Percentiles rank a stretch among this genome's conserved stretches.
Evolutionary conservation across 495 filamentous ascomycete species (phyloP).

Genomic region (Pyrenopolyporus hunteri): DNA sequence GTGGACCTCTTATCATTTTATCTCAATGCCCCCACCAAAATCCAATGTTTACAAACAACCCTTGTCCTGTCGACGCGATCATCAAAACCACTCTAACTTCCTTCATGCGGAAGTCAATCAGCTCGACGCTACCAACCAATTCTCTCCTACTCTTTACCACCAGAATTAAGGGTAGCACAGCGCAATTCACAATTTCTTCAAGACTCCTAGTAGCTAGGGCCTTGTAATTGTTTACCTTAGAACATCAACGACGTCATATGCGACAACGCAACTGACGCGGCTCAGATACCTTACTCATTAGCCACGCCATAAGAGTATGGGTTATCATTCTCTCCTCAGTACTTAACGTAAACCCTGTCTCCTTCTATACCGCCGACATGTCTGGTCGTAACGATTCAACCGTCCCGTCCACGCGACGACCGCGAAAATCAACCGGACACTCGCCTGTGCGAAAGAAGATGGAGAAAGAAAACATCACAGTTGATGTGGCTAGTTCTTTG

Average conservation of each 20-base stretch:
- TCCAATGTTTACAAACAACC: conserved; percentile 6
- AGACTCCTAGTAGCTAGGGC: not conserved
- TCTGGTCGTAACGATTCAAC: conserved; percentile 54
- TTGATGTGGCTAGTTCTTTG: conserved; percentile 58
- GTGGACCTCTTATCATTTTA: not conserved
- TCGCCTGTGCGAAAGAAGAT: conserved; percentile 57
- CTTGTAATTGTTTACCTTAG: not conserved
- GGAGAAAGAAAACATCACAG: conserved; percentile 77
- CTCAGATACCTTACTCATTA: not conserved
- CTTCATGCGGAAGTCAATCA: conserved; percentile 4
- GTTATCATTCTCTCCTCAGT: not conserved
- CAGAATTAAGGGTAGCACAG: not conserved
- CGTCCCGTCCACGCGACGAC: conserved; percentile 61
- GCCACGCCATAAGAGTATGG: conserved; percentile 5
- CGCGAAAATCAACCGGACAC: conserved; percentile 80
- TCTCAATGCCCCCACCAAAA: not conserved
- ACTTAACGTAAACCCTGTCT: conserved; percentile 1
- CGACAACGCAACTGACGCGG: conserved; percentile 10
- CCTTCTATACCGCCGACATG: conserved; percentile 46
- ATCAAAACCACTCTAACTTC: too few relatives aligned
- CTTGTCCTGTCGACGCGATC: not conserved
- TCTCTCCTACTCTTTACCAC: not conserved
- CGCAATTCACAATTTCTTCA: not conserved
- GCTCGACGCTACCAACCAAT: not conserved
- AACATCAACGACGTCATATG: not conserved